Evolutionary conservation across 768 basidiomycete genomes (phyloP).

Genomic region (Clavaria fumosa): DNA sequence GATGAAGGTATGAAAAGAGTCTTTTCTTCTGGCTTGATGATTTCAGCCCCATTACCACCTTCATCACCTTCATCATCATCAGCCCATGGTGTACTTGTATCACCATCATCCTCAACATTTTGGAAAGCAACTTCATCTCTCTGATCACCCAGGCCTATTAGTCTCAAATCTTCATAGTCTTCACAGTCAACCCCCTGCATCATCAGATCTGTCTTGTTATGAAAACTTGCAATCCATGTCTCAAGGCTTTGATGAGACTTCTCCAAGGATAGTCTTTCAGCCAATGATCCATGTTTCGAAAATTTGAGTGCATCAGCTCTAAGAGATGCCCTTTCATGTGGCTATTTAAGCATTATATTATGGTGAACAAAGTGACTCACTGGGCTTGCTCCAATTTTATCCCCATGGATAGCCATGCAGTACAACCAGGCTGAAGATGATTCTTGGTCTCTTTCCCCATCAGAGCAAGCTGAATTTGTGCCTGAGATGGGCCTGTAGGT

Average conservation of each 20-base stretch:
- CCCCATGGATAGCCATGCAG: background rate
- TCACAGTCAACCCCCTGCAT: background rate
- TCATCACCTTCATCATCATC: constrained; percentile 3
- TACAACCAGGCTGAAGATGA: background rate
- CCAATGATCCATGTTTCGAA: background rate
- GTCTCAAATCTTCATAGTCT: background rate
- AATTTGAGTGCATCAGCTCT: background rate
- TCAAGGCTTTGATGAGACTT: background rate
- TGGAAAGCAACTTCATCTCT: background rate
- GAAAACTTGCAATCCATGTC: background rate
- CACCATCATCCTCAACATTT: constrained; percentile 2
- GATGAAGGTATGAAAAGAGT: constrained; percentile 5
- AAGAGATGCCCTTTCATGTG: background rate
- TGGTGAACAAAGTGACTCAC: constrained; percentile 3
- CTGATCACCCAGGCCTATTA: background rate
- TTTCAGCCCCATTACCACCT: constrained; percentile 1
- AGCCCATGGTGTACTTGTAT: background rate
- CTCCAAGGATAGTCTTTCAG: constrained; percentile 1
- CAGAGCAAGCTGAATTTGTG: constrained; percentile 1
- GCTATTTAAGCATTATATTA: background rate
- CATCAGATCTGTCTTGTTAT: background rate
- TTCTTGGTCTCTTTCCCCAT: background rate
- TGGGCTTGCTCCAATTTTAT: constrained; percentile 3
- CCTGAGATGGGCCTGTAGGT: constrained; percentile 1
- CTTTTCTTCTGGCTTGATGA: constrained; percentile 1